Conservation (phyloP, 176 grass and related monocot genomes). For the Tillandsia fasciculata region DNA sequence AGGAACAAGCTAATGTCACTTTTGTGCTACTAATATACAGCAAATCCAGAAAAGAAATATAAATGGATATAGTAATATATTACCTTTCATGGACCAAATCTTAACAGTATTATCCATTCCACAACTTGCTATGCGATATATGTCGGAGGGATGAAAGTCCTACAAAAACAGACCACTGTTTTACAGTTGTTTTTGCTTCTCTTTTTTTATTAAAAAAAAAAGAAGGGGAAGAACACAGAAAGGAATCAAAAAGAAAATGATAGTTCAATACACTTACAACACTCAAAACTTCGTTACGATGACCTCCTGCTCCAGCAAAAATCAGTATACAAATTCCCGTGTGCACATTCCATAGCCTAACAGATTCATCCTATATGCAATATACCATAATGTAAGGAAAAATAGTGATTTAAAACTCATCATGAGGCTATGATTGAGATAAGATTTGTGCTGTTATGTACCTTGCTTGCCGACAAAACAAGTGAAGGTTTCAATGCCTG, state of each 20-base stretch:
- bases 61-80: conserved; percentile 5
- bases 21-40: neutral
- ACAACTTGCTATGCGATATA: conserved; percentile 83
- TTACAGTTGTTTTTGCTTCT: no score
- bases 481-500: conserved; percentile 74
- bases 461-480: conserved; percentile 96
- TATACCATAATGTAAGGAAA: neutral
- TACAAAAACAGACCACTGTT: conserved; percentile 14
- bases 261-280: conserved; percentile 54
- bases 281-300: conserved; percentile 91
- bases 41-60: conserved; percentile 12
- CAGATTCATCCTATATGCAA: conserved; percentile 75
- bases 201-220: no score
- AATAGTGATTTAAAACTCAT: neutral
- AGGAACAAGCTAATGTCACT: conserved; percentile 19
- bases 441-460: conserved; percentile 12
- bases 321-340: conserved; percentile 91
- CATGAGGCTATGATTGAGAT: neutral
- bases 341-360: conserved; percentile 94
- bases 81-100: conserved; percentile 99
- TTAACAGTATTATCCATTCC: conserved; percentile 97
- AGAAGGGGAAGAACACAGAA: neutral
- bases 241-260: conserved; percentile 2
- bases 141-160: conserved; percentile 96
- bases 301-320: conserved; percentile 88